phyloP scores from a whole-genome alignment of 2,329 filamentous ascomycete species.

The Zymoseptoria pseudotritici region DNA sequence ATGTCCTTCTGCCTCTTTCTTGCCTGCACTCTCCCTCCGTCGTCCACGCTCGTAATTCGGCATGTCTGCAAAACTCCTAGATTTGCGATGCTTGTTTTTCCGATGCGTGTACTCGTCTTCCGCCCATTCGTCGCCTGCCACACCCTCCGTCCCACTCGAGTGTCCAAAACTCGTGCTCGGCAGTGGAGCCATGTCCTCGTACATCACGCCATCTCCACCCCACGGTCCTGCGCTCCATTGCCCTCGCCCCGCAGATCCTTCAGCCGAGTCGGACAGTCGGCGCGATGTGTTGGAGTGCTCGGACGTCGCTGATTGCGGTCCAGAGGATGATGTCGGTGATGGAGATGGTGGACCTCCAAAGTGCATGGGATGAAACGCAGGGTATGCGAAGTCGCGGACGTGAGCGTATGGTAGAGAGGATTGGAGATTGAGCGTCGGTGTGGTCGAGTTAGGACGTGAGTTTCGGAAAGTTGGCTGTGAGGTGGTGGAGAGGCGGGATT shows the following conservation, averaged over 20 bases:
- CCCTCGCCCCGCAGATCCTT: constrained; percentile 49
- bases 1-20: neutral
- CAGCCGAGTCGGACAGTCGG: constrained; percentile 59
- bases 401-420: constrained; percentile 82
- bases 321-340: neutral
- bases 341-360: constrained; percentile 51
- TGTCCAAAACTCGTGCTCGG: constrained; percentile 29
- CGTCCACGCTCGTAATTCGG: constrained; percentile 60
- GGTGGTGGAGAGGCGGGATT: constrained; percentile 58
- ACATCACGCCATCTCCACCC: constrained; percentile 30
- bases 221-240: constrained; percentile 48
- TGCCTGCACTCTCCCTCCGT: constrained; percentile 32
- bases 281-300: neutral
- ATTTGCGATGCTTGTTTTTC: constrained; percentile 28
- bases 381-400: constrained; percentile 94
- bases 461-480: constrained; percentile 47
- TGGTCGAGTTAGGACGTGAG: constrained; percentile 72
- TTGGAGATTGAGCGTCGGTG: constrained; percentile 70
- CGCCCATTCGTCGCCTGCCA: constrained; percentile 9
- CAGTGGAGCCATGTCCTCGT: constrained; percentile 25
- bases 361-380: constrained; percentile 73
- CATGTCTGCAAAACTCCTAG: constrained; percentile 78
- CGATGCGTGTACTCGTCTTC: constrained; percentile 15
- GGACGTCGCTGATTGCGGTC: neutral
- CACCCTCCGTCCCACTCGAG: constrained; percentile 3